Evolutionary conservation across 306 rosid genomes (phyloP), one percentile per base, ranked within the genome.

Genomic region (Corylus americana): DNA sequence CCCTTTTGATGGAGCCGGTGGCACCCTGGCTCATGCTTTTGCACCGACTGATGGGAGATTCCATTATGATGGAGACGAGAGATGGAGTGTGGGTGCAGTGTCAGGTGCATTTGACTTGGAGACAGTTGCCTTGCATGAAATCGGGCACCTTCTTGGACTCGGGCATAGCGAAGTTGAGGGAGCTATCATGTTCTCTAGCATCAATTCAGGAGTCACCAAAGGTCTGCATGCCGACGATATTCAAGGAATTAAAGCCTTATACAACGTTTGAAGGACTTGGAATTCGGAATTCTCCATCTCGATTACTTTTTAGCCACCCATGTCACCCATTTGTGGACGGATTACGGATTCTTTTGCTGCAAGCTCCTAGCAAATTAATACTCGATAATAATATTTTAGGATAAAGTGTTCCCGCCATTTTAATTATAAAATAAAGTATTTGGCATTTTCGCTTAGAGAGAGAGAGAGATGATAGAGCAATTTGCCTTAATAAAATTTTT

Each of bases 71-170:
- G 71, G 51, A 7, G 71, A 67, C 18, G 71, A 67, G 25, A 8
- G 2, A 10, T 39, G 49, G 49, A 67, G 71, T 67, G 51, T 67
- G 5, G 50, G 71, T 8, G 71, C 51, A 2, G 4, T 0, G 2
- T 14, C 51, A 7, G 8, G 7, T 67, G 48, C 71, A 67, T 67
- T 16, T 9, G 71, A 67, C 71, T 67, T 37, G 50, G 27, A 67
- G 71, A 67, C 50, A 3, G 3, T 67, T 67, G 71, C 71, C 1
- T 67, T 67, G 50, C 71, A 67, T 39, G 50, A 67, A 39, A 67
- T 67, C 18, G 71, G 71, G 50, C 71, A 67, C 71, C 71, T 67
- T 39, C 50, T 67, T 39, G 50, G 71, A 9, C 25, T 67, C 3
- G 45, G 20, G 8, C 20, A 63, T 13, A 63, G 47, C 20, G 18